Conservation (phyloP, 371 early-diverging fungal genomes). For the Catenaria anguillulae region DNA sequence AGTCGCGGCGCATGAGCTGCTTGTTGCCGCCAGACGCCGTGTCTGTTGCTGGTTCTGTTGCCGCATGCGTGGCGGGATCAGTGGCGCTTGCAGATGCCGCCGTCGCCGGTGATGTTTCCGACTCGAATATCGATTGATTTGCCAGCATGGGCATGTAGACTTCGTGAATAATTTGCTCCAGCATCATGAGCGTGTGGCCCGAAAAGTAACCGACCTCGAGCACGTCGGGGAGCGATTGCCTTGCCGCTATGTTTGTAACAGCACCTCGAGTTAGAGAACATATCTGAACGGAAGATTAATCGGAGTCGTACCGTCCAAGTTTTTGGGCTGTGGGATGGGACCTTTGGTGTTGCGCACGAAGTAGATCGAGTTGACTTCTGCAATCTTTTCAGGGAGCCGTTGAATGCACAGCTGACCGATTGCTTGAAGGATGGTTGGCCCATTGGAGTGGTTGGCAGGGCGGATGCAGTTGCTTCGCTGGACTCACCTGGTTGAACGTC, state of each 20-base stretch:
- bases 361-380: conserved; percentile 31
- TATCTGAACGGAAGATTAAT: too few species aligned
- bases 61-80: too few species aligned
- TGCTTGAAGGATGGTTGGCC: too few species aligned
- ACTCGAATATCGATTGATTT: not conserved
- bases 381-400: conserved; percentile 25
- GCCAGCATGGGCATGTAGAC: conserved; percentile 34
- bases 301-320: not conserved
- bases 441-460: too few species aligned
- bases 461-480: too few species aligned
- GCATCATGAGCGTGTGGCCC: conserved; percentile 30
- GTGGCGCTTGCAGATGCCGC: too few species aligned
- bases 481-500: too few species aligned
- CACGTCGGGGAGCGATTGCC: conserved; percentile 11
- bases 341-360: conserved; percentile 27
- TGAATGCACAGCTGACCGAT: conserved; percentile 23
- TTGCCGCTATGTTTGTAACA: too few species aligned
- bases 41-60: not conserved
- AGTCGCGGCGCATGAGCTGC: not conserved
- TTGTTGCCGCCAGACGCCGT: not conserved
- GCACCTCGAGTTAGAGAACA: not conserved
- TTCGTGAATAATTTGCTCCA: conserved; percentile 31
- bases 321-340: conserved; percentile 12
- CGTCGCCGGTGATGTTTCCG: too few species aligned
- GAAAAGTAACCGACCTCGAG: conserved; percentile 34